Evolutionary conservation across 768 basidiomycete species (phyloP).

Genomic region (Rhodotorula sphaerocarpa): DNA sequence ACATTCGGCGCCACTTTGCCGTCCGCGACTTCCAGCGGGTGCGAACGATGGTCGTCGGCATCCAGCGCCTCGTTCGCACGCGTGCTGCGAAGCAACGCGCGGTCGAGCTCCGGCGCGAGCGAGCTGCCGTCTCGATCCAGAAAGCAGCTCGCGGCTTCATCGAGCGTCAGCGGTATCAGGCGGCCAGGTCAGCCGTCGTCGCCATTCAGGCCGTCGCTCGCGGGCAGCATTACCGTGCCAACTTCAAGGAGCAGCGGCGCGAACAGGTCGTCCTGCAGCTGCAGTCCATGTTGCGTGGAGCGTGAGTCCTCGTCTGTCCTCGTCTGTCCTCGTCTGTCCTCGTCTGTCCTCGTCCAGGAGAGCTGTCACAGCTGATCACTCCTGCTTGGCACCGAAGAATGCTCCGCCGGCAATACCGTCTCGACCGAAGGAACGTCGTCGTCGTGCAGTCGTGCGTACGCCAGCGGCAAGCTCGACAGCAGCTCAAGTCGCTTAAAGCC

Average conservation of each 20-base stretch:
- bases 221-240: conserved; percentile 60
- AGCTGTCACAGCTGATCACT: background rate
- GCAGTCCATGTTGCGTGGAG: conserved; percentile 80
- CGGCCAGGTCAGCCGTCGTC: conserved; percentile 56
- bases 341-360: background rate
- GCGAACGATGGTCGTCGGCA: conserved; percentile 64
- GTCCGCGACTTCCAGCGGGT: conserved; percentile 67
- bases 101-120: conserved; percentile 61
- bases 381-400: conserved; percentile 10
- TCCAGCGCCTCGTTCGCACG: conserved; percentile 95
- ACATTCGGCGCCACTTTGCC: conserved; percentile 79
- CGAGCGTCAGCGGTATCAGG: conserved; percentile 62
- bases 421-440: conserved; percentile 64
- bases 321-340: background rate
- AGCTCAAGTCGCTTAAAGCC: conserved; percentile 70
- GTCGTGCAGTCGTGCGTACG: conserved; percentile 87
- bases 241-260: conserved; percentile 54
- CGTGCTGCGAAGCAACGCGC: conserved; percentile 66
- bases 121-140: conserved; percentile 69
- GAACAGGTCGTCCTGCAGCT: conserved; percentile 60
- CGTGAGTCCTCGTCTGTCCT: conserved; percentile 42
- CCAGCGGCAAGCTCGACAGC: conserved; percentile 72
- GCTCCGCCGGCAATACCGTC: conserved; percentile 56
- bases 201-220: conserved; percentile 75
- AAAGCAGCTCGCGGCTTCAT: conserved; percentile 61